Evolutionary conservation across 129 eudicot genomes (phyloP).

Genomic region (Scalesia atractyloides): DNA sequence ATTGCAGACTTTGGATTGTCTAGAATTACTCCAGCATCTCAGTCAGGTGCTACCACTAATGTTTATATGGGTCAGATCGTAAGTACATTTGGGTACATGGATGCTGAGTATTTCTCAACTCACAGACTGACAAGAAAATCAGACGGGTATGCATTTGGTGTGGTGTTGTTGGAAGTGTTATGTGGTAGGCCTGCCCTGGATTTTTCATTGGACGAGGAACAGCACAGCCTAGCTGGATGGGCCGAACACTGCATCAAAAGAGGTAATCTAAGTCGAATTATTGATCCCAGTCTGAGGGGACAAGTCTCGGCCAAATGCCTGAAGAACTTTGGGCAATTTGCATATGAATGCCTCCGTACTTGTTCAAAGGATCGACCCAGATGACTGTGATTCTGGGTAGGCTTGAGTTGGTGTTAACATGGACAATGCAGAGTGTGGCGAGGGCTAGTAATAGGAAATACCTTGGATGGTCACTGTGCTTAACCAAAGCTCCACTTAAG

Average conservation of each 20-base stretch:
- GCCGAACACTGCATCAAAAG: conserved; percentile 31
- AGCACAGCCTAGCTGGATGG: conserved; percentile 41
- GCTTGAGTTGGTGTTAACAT: conserved; percentile 35
- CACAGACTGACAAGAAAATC: conserved; percentile 41
- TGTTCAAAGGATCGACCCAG: conserved; percentile 40
- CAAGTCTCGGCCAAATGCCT: conserved; percentile 24
- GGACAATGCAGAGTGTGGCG: conserved; percentile 16
- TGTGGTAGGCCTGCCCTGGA: conserved; percentile 56
- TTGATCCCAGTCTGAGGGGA: conserved; percentile 39
- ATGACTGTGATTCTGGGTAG: conserved; percentile 49
- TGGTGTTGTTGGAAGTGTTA: conserved; percentile 42
- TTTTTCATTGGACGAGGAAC: conserved; percentile 34
- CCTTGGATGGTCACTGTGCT: conserved; percentile 14
- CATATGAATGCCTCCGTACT: conserved; percentile 34
- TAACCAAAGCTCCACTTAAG: conserved; percentile 26
- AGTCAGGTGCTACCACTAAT: conserved; percentile 20
- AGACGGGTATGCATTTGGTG: conserved; percentile 54
- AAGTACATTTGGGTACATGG: conserved; percentile 39
- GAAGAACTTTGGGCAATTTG: conserved; percentile 35
- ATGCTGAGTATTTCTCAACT: conserved; percentile 38
- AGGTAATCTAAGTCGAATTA: conserved; percentile 35
- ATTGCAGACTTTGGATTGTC: conserved; percentile 40
- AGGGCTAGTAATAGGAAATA: conserved; percentile 21
- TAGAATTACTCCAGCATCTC: conserved; percentile 27
- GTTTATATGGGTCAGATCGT: conserved; percentile 24